phyloP scores from a whole-genome alignment of 2,329 filamentous ascomycete species.

The Xylariaceae sp. region DNA sequence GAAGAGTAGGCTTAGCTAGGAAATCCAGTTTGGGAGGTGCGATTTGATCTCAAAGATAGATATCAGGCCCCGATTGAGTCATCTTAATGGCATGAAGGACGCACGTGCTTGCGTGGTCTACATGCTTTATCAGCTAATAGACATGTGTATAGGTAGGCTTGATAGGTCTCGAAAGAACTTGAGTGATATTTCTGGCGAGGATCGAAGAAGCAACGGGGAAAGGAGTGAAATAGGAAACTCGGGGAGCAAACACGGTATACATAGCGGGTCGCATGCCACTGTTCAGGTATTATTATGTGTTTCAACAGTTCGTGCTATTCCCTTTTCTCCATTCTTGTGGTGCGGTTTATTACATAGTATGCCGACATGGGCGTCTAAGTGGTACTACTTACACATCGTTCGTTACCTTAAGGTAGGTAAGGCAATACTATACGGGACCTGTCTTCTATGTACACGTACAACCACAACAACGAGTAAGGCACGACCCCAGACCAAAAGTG shows the following conservation, averaged over 20 bases:
- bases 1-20: background rate
- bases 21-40: constrained; percentile 1
- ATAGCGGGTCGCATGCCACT: constrained; percentile 13
- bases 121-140: background rate
- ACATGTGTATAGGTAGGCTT: background rate
- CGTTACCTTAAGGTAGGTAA: no score
- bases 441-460: no score
- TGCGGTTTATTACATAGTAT: no score
- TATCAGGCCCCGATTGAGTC: no score
- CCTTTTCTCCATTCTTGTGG: background rate
- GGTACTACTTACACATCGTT: no score
- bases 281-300: background rate
- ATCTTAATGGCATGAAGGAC: background rate
- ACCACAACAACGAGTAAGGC: no score
- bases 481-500: no score
- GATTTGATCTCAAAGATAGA: no score
- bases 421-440: no score
- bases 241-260: background rate
- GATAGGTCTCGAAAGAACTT: no score
- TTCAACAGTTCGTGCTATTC: no score
- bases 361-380: no score
- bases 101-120: background rate
- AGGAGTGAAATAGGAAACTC: background rate
- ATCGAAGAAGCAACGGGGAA: background rate
- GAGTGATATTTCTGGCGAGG: background rate